Evolutionary conservation across 2,329 filamentous ascomycete species (phyloP).

Genomic region (Aspergillus brasiliensis): DNA sequence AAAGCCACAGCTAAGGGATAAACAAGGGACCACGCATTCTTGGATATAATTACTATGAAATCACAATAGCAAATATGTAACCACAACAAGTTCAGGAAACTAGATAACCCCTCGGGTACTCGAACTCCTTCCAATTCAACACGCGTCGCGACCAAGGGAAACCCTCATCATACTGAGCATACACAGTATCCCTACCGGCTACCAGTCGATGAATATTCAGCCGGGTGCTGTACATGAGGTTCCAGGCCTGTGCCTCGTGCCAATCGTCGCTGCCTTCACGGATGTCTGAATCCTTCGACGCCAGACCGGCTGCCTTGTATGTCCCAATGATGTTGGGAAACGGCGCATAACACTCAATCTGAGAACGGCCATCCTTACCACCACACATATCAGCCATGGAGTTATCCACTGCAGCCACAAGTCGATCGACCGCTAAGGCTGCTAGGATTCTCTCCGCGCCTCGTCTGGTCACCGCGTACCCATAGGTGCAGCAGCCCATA

Average conservation of each 20-base stretch:
- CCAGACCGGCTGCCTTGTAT: slow-evolving; percentile 43
- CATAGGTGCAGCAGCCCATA: slow-evolving; percentile 39
- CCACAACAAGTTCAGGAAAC: slow-evolving; percentile 11
- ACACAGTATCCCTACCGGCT: slow-evolving; percentile 18
- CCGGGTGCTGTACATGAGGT: slow-evolving; percentile 29
- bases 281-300: slow-evolving; percentile 33
- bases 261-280: slow-evolving; percentile 21
- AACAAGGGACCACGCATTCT: background rate
- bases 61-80: background rate
- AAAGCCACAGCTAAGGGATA: background rate
- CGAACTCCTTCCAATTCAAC: slow-evolving; percentile 19
- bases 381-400: slow-evolving; percentile 53
- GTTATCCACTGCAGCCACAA: slow-evolving; percentile 43
- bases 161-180: slow-evolving; percentile 24
- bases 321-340: slow-evolving; percentile 54
- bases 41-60: background rate
- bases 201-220: slow-evolving; percentile 29
- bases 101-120: slow-evolving; percentile 25
- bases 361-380: slow-evolving; percentile 33
- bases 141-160: slow-evolving; percentile 24
- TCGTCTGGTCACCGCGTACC: slow-evolving; percentile 41
- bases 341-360: slow-evolving; percentile 40
- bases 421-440: slow-evolving; percentile 29
- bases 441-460: slow-evolving; percentile 43
- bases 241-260: slow-evolving; percentile 19